Evolutionary conservation across 1,139 yeast species (phyloP), one percentile per base, ranked within the genome.

Genomic region (Ogataea hybrid): DNA sequence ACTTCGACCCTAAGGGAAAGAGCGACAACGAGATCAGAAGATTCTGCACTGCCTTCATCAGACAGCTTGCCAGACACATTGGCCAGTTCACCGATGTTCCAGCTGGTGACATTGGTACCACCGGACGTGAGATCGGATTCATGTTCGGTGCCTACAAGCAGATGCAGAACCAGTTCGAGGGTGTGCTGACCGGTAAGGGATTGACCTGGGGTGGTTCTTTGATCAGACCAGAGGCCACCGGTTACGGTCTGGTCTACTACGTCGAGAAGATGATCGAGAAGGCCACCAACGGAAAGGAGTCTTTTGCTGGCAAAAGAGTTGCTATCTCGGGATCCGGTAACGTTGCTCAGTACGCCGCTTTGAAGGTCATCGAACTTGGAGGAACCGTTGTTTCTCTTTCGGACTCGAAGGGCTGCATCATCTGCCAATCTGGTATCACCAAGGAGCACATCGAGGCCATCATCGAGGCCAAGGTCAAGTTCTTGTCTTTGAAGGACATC

Each of bases 161-260:
- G 64, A 77, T 79, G 81, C 84, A 78, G 71, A 90, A 92, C 82
- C 77, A 84, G 65, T 92, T 90, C 84, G 92, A 92, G 66, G 97
- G 97, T 79, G 92, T 90, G 44, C 78, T 92, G 61, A 92, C 98
- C 64, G 97, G 98, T 73, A 92, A 92, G 77, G 97, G 97, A 63
- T 78, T 89, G 64, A 73, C 83, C 67, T 92, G 97, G 96, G 98
- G 98, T 79, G 98, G 97, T 65, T 90, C 97, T 59, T 79, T 90
- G 67, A 89, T 92, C 71, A 86, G 98, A 73, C 96, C 97, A 54
- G 98, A 92, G 79, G 98, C 98, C 54, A 92, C 98, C 52, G 98
- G 98, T 70, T 92, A 82, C 75, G 98, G 98, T 71, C 75, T 86
- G 50, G 95, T 92, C 55, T 92, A 92, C 82, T 90, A 87, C 73